Evolutionary conservation across 176 grass and related monocot species (phyloP).

Genomic region (Aegilops bicornis): DNA sequence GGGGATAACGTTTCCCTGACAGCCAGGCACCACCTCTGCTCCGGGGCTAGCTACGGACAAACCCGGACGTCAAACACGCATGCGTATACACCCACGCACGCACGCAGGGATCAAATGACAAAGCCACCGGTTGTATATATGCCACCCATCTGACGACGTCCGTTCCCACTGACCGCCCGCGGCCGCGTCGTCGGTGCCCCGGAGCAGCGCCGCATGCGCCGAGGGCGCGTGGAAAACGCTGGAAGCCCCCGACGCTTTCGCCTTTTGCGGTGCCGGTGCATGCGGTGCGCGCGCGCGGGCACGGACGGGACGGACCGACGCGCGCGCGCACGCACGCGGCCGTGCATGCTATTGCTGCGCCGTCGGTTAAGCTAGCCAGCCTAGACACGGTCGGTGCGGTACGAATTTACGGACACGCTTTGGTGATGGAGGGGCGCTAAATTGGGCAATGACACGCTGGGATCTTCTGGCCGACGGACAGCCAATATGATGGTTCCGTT

Average conservation of each 20-base stretch:
- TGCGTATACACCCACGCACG: background rate
- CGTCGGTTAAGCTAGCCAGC: slow-evolving; percentile 19
- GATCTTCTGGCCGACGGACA: background rate
- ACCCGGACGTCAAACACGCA: slow-evolving; percentile 19
- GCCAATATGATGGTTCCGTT: background rate
- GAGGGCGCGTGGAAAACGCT: background rate
- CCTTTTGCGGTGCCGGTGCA: slow-evolving; percentile 11
- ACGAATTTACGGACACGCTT: background rate
- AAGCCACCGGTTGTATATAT: background rate
- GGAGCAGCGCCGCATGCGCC: background rate
- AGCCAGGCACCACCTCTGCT: slow-evolving; percentile 25
- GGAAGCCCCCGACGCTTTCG: background rate
- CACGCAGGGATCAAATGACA: background rate
- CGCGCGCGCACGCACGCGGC: background rate
- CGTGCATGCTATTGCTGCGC: slow-evolving; percentile 6
- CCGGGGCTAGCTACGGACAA: slow-evolving; percentile 12
- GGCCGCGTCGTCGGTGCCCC: slow-evolving; percentile 27
- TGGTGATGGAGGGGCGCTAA: background rate
- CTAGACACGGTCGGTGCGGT: slow-evolving; percentile 7
- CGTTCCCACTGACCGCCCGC: slow-evolving; percentile 23
- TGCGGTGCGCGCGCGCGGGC: slow-evolving; percentile 20
- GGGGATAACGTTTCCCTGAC: background rate
- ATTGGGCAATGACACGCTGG: background rate
- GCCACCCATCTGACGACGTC: background rate
- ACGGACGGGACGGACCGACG: slow-evolving; percentile 11